Base-by-base conservation (phyloP, 2,329 filamentous ascomycete genomes). In the Westerdykella sp. region DNA sequence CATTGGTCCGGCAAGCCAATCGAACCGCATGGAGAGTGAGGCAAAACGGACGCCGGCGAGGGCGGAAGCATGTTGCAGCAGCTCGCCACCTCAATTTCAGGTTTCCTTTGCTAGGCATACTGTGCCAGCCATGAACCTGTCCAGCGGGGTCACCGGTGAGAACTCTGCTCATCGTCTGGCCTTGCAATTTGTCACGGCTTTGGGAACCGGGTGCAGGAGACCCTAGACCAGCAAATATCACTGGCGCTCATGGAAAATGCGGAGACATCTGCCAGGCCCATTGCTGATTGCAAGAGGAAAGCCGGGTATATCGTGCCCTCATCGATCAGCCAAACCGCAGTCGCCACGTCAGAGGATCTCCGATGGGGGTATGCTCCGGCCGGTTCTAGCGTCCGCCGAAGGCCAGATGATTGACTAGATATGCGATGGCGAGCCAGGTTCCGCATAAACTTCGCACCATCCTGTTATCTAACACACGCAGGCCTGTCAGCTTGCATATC, bases 321-420 rank as follows among this genome's bases (percentile, higher is more conserved):
- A 59, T 48, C 49, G 51, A 62, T 68, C 63, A 67, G 68, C 68
- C 67, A 70, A 61, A 67, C 66, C 68, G 59, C 58, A 63, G 49
- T 64, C 67, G 71, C 71, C 71, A 74, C 71, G 71, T 74, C 70
- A 73, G 71, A 71, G 67, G 71, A 69, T 73, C 70, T 71, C 68
- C 71, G 69, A 71, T 65, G 64, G 25, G 67, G 62, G 65, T 61
- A 67, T 63, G 63, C 63, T 70, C 64, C 67, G 68, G 68, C 66
- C 65, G 60, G 64, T 66, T 64, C 69, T 72, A 72, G 69, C 67
- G 67, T 69, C 51, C 55, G 52, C 59, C 55, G 58, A 53, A 62
- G 61, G 54, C 61, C 62, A 67, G 64, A 66, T 67, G 64, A 68
- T 66, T 67, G 67, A 65, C 55, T 68, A 56, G 62, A 66, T 62